Evolutionary conservation across 1,139 yeast genomes (phyloP).

Genomic region (Blastobotrys petasosporus): DNA sequence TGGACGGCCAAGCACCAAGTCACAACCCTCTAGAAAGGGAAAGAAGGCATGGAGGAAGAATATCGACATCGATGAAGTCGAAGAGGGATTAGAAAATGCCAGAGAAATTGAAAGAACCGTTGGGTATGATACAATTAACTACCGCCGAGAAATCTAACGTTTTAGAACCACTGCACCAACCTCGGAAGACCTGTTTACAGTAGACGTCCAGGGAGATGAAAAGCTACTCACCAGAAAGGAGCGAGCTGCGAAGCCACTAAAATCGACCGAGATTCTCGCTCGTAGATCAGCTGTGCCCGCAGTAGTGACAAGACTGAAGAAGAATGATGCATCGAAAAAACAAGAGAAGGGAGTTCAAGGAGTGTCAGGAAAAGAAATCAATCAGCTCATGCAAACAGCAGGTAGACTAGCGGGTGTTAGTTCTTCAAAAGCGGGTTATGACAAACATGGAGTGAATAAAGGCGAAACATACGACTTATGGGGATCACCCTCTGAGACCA

Average conservation of each 20-base stretch:
- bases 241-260: constrained; percentile 42
- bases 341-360: constrained; percentile 50
- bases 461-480: constrained; percentile 57
- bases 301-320: constrained; percentile 39
- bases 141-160: constrained; percentile 4
- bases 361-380: constrained; percentile 61
- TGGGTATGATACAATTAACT: background rate
- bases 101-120: constrained; percentile 57
- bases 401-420: constrained; percentile 62
- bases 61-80: constrained; percentile 77
- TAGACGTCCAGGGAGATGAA: constrained; percentile 65
- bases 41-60: constrained; percentile 95
- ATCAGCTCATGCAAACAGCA: constrained; percentile 66
- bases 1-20: constrained; percentile 32
- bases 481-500: constrained; percentile 36
- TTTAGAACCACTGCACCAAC: constrained; percentile 10
- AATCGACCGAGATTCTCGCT: constrained; percentile 69
- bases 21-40: constrained; percentile 81
- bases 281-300: constrained; percentile 77
- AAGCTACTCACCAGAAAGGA: constrained; percentile 31
- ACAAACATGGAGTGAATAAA: constrained; percentile 56
- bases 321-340: constrained; percentile 36
- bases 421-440: constrained; percentile 44
- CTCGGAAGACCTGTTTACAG: constrained; percentile 51
- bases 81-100: constrained; percentile 59